Evolutionary conservation across 768 basidiomycete genomes (phyloP).

Genomic region (Macrocybe gigantea): DNA sequence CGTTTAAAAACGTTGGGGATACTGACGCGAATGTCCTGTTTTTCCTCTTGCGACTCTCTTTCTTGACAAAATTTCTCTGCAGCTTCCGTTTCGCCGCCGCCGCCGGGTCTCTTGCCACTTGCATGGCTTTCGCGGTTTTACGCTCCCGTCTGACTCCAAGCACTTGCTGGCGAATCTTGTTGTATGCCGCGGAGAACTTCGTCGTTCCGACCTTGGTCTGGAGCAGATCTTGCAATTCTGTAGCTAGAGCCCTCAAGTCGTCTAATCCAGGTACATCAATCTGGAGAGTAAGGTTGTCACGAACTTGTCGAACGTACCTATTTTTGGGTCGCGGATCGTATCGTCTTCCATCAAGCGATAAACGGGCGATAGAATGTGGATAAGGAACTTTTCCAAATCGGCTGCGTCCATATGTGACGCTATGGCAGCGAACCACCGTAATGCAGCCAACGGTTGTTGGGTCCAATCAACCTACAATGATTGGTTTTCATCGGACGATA

Average conservation of each 20-base stretch:
- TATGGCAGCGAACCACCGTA: constrained; percentile 96
- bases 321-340: constrained; percentile 67
- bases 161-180: constrained; percentile 68
- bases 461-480: constrained; percentile 68
- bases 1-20: neutral
- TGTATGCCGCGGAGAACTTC: constrained; percentile 75
- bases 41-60: constrained; percentile 83
- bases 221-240: constrained; percentile 83
- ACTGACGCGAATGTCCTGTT: constrained; percentile 54
- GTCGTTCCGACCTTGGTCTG: constrained; percentile 87
- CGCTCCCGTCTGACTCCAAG: constrained; percentile 66
- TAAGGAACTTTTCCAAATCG: constrained; percentile 61
- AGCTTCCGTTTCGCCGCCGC: constrained; percentile 70
- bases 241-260: constrained; percentile 73
- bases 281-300: neutral
- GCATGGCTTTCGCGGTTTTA: constrained; percentile 50
- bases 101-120: constrained; percentile 69
- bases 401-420: constrained; percentile 57
- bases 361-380: constrained; percentile 81
- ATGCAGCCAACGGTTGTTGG: constrained; percentile 68
- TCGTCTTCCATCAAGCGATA: constrained; percentile 88
- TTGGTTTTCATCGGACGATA: neutral
- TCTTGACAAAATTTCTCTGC: constrained; percentile 70
- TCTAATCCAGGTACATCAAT: constrained; percentile 35
- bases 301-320: constrained; percentile 49